Evolutionary conservation across 148 eudicot species (phyloP).

Genomic region (Selenicereus undatus): DNA sequence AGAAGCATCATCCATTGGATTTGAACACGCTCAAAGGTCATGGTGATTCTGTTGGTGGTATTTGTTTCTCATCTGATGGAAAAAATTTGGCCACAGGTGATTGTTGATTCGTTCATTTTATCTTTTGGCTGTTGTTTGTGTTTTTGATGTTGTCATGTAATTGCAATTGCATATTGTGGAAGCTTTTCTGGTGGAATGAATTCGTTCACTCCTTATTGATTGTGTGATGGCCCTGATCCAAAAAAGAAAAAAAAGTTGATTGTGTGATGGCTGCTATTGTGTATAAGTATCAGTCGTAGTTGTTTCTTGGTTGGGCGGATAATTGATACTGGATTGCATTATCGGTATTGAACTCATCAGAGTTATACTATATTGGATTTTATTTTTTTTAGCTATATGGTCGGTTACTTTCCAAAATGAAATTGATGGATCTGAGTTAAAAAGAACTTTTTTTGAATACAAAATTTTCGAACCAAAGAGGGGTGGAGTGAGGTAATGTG

Average conservation of each 20-base stretch:
- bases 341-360: background rate
- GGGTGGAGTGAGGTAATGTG: background rate
- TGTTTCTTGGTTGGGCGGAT: background rate
- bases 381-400: too few species aligned
- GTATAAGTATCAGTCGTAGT: background rate
- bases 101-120: constrained; percentile 1
- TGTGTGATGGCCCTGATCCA: too few species aligned
- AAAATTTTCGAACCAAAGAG: background rate
- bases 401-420: background rate
- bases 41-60: constrained; percentile 70
- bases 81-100: constrained; percentile 86
- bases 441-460: background rate
- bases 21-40: constrained; percentile 97
- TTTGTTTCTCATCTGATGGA: constrained; percentile 74
- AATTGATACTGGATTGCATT: too few species aligned
- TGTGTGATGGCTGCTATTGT: background rate
- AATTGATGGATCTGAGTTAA: background rate
- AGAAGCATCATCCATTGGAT: constrained; percentile 91
- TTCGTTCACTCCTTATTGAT: background rate
- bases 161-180: background rate
- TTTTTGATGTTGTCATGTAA: too few species aligned
- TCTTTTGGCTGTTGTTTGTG: background rate
- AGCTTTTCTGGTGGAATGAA: background rate
- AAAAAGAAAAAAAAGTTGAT: too few species aligned
- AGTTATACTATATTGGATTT: background rate